phyloP scores from a whole-genome alignment of 2,329 filamentous ascomycete genomes.

The Trichoderma sp. region DNA sequence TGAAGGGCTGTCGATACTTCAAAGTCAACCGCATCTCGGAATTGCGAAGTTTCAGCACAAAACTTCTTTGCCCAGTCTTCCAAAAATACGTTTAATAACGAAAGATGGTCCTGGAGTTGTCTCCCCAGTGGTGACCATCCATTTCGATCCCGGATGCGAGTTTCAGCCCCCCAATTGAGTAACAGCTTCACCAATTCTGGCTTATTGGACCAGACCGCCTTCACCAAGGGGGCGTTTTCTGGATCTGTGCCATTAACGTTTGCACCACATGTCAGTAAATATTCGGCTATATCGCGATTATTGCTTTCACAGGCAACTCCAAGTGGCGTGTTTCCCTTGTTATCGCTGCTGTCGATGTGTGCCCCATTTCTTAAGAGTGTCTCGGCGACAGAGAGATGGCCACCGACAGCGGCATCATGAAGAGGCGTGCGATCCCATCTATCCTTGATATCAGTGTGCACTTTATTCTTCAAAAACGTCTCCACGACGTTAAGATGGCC shows the following conservation, averaged over 20 bases:
- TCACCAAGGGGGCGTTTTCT: fast-evolving
- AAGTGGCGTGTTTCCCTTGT: background rate
- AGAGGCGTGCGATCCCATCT: background rate
- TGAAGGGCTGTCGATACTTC: background rate
- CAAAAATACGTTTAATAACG: background rate
- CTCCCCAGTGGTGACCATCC: background rate
- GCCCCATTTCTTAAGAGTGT: background rate
- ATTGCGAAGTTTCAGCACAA: background rate
- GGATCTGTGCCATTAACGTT: background rate
- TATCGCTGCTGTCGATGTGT: background rate
- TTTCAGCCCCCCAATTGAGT: background rate
- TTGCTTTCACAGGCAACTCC: background rate
- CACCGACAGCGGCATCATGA: background rate
- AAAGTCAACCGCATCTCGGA: background rate
- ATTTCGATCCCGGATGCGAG: background rate
- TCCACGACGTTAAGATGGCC: background rate
- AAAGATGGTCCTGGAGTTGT: too few relatives aligned
- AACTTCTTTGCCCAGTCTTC: background rate
- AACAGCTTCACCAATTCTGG: background rate
- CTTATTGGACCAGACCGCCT: fast-evolving
- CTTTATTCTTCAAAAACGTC: background rate
- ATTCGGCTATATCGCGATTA: background rate
- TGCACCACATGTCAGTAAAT: background rate
- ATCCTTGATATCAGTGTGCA: background rate
- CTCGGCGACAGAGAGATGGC: background rate